These are phyloP conservation scores for Dendrobium huoshanense DNA, from an alignment of 106 monocot genomes.

Conservation along the genomic window DNA sequence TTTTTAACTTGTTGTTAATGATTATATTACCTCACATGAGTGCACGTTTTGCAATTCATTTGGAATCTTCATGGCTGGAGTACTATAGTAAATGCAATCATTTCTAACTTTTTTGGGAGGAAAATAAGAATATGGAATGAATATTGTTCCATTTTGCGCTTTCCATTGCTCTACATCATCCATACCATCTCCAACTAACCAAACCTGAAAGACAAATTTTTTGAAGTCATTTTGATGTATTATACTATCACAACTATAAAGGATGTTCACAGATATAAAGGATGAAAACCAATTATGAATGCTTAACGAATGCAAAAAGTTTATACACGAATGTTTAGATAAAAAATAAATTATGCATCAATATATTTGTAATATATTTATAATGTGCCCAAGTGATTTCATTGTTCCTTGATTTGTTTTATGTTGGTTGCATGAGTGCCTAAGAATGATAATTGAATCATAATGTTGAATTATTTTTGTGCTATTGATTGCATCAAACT, in stretches of 20 bases:
- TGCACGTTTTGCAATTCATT: constrained; percentile 59
- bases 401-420: no score
- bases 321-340: no score
- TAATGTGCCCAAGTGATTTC: no score
- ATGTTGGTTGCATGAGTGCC: no score
- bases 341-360: no score
- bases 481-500: not conserved
- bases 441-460: no score
- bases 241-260: not conserved
- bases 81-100: constrained; percentile 57
- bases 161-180: constrained; percentile 40
- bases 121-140: constrained; percentile 66
- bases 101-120: constrained; percentile 46
- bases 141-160: constrained; percentile 44
- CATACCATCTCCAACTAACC: constrained; percentile 54
- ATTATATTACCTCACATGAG: constrained; percentile 57
- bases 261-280: not conserved
- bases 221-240: not conserved
- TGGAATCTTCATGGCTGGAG: constrained; percentile 70
- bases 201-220: constrained; percentile 30
- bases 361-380: no score
- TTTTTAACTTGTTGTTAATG: no score
- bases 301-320: no score
- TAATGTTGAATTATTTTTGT: no score
- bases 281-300: no score